Base-by-base conservation (phyloP, 306 rosid genomes). In the Abrus precatorius region DNA sequence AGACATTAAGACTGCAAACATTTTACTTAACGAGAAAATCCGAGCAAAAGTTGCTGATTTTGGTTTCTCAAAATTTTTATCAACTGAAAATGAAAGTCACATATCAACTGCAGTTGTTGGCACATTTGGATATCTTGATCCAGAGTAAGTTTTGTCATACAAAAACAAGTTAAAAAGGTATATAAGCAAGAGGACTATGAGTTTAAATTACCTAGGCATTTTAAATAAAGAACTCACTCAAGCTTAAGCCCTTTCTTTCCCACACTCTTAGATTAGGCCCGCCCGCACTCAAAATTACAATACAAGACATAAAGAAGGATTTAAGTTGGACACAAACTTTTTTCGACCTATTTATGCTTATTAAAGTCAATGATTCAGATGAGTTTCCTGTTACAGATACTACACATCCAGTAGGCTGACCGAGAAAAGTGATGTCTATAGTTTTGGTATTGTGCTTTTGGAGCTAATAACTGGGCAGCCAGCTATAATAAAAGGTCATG, bases 361-460 rank as follows among this genome's bases (percentile, higher is more conserved):
- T 78, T 44, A 4, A 44, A 59, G 41, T 14, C 61, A 20, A 20
- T 68, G 50, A 79, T 6, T 6, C 11, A 13, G 33, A 34, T 72
- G 57, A 72, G 33, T 53, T 64, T 44, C 29, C 50, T 54, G 44
- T 20, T 54, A 55, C 76, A 81, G 80, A 45, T 81, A 81, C 85
- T 81, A 74, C 55, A 6, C 69, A 44, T 55, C 53, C 45, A 55
- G 73, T 76, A 65, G 85, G 76, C 45, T 81, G 36, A 81, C 62
- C 0, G 80, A 81, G 75, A 81, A 71, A 81, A 81, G 85, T 6
- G 85, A 66, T 11, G 80, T 81, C 11, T 81, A 74, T 12, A 81
- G 85, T 66, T 81, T 81, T 56, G 85, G 85, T 27, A 34, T 74
- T 74, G 85, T 81, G n/a, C 70, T 81, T 81, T 74, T 81, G 54